Base-by-base conservation (phyloP, 2,329 filamentous ascomycete species). In the Fusarium marasasianum region DNA sequence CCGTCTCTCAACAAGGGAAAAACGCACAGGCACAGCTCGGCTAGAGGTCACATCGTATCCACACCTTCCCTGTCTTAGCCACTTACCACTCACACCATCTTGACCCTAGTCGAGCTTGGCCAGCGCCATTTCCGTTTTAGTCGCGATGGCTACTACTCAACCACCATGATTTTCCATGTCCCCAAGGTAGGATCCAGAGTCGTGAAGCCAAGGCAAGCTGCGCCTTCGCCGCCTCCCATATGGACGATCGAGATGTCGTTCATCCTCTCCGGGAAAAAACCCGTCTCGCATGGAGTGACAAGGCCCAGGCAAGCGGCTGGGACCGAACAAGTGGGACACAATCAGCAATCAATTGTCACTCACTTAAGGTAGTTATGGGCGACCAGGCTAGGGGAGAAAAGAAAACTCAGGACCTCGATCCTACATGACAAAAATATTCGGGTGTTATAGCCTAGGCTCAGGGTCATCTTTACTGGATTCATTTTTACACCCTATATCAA, bases 71-170 rank as follows among this genome's bases (percentile, higher is more conserved):
- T 57, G 65, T 50, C 62, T 62, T 60, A 59, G 55, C 74, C 72
- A 69, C 63, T 74, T 55, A 76, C 58, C 55, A 72, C 51, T 58
- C 73, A 75, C 74, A 75, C 72, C 69, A 59, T 66, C 66, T 55
- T 44, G 54, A 40, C 48, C 33, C 60, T 57, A 57, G 66, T 72
- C 63, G 68, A 68, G 66, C 71, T 72, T 66, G 71, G 31, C 69
- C 64, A 59, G 58, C 66, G 69, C 73, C 73, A 69, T 77, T 66
- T 77, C 73, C 69, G 69, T 64, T 38, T 55, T 63, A 74, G 71
- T 73, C 62, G 71, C 66, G 54, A 71, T 74, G 50, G 56, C 71
- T 74, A 71, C 70, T 53, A 33, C 63, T 73, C 69, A 67, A 73
- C 75, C 74, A 77, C 71, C 73, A 74, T 50, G 66, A 54, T 56